A percentile compares a stretch with the other conserved stretches of the same genome.
Evolutionary conservation across 805 yeast genomes (phyloP).

Genomic region (Ascoidea asiatica): DNA sequence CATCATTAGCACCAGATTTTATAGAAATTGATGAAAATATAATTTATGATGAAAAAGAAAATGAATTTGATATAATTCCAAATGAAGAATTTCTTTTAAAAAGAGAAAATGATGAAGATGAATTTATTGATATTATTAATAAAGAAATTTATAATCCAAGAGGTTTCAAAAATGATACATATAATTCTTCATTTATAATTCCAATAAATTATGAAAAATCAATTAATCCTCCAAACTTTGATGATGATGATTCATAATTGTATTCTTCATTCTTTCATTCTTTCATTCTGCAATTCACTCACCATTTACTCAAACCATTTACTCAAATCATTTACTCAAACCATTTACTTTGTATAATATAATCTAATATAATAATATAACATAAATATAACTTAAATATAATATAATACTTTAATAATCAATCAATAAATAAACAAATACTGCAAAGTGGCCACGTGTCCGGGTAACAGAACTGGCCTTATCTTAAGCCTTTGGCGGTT

Average conservation of each 20-base stretch:
- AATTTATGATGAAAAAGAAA: conserved; percentile 77
- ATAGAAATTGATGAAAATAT: conserved; percentile 89
- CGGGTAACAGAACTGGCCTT: no score
- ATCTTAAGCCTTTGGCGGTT: no score
- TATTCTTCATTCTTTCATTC: no score
- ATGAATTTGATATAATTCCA: conserved; percentile 74
- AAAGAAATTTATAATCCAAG: conserved; percentile 25
- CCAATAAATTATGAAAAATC: neutral
- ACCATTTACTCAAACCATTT: no score
- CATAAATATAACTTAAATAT: no score
- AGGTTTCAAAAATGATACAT: neutral
- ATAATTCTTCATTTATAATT: neutral
- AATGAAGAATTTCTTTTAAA: conserved; percentile 52
- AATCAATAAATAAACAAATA: no score
- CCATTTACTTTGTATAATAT: no score
- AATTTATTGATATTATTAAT: conserved; percentile 53
- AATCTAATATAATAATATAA: no score
- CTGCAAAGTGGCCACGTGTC: no score
- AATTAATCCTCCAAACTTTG: neutral
- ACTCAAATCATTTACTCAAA: no score
- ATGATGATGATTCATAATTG: neutral
- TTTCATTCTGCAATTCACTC: no score
- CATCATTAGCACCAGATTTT: conserved; percentile 92
- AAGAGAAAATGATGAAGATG: conserved; percentile 51
- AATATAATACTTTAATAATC: no score